Percentiles rank a stretch among this genome's conserved stretches.
Evolutionary conservation across 176 grass and related monocot species (phyloP).

Genomic region (Metroxylon sagu): DNA sequence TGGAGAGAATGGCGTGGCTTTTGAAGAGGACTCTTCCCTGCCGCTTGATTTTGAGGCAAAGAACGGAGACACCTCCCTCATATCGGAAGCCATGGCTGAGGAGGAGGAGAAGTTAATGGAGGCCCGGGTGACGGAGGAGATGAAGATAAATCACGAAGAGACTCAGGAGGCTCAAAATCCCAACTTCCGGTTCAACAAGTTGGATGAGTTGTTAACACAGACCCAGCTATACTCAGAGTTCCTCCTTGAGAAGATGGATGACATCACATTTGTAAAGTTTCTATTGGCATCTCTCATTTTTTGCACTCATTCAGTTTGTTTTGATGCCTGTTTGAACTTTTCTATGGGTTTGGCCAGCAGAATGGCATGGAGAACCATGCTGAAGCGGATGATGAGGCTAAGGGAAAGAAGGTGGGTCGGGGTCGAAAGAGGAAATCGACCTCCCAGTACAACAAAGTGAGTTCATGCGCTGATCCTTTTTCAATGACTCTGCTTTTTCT

Average conservation of each 20-base stretch:
- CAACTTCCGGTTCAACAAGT: slow-evolving; percentile 54
- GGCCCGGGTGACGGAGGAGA: slow-evolving; percentile 34
- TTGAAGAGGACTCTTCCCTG: slow-evolving; percentile 25
- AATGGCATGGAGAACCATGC: slow-evolving; percentile 29
- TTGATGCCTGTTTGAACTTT: background rate
- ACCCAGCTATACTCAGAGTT: slow-evolving; percentile 85
- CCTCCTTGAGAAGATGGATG: slow-evolving; percentile 92
- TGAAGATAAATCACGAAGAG: slow-evolving; percentile 41
- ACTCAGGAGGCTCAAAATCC: slow-evolving; percentile 30
- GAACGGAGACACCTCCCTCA: slow-evolving; percentile 57
- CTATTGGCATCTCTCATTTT: background rate
- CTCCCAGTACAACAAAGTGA: slow-evolving; percentile 69
- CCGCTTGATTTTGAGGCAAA: slow-evolving; percentile 62
- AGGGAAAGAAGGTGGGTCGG: slow-evolving; percentile 48
- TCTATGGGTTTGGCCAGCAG: slow-evolving; percentile 23
- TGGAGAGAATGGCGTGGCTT: background rate
- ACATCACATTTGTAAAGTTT: slow-evolving; percentile 53
- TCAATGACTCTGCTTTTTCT: background rate
- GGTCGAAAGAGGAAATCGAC: slow-evolving; percentile 52
- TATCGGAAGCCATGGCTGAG: slow-evolving; percentile 55
- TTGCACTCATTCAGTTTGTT: background rate
- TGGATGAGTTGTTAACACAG: slow-evolving; percentile 81
- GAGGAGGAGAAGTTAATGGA: slow-evolving; percentile 60
- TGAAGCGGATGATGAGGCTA: slow-evolving; percentile 31
- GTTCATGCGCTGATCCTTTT: slow-evolving; percentile 20